Percentiles rank a stretch among this genome's conserved stretches.
Conservation (phyloP, 345 rosid species). For the Syzygium oleosum region DNA sequence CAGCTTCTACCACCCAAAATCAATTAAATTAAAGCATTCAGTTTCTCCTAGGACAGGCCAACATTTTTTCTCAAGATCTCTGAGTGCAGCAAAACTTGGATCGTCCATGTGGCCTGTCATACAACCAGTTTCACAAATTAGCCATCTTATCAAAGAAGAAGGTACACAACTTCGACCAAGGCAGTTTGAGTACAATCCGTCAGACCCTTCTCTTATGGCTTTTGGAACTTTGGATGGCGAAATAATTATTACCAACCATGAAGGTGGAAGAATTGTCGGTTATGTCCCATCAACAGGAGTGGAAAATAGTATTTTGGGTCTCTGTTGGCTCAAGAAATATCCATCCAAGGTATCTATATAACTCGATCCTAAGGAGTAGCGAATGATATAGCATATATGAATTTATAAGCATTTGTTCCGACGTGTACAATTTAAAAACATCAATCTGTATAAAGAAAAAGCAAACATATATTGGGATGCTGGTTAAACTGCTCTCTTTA, state of each 20-base stretch:
- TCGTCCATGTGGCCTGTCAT: conserved; percentile 34
- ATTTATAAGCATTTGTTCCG: not conserved
- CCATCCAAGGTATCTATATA: conserved; percentile 35
- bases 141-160: conserved; percentile 21
- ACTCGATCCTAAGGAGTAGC: not conserved
- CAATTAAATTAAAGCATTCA: conserved; percentile 17
- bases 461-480: not conserved
- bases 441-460: not conserved
- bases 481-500: not conserved
- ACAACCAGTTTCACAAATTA: conserved; percentile 22
- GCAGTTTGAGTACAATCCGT: conserved; percentile 55
- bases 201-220: conserved; percentile 36
- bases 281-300: conserved; percentile 26
- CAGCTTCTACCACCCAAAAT: conserved; percentile 12
- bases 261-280: conserved; percentile 31
- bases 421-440: not conserved
- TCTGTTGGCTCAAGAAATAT: conserved; percentile 45
- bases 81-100: conserved; percentile 39
- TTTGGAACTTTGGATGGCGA: conserved; percentile 55
- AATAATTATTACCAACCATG: conserved; percentile 38
- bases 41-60: conserved; percentile 15
- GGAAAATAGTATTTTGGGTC: conserved; percentile 37
- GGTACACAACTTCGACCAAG: conserved; percentile 35
- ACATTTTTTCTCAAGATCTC: conserved; percentile 31
- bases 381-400: not conserved